Conservation (phyloP, 805 yeast species). For the Candida sithepensis region DNA sequence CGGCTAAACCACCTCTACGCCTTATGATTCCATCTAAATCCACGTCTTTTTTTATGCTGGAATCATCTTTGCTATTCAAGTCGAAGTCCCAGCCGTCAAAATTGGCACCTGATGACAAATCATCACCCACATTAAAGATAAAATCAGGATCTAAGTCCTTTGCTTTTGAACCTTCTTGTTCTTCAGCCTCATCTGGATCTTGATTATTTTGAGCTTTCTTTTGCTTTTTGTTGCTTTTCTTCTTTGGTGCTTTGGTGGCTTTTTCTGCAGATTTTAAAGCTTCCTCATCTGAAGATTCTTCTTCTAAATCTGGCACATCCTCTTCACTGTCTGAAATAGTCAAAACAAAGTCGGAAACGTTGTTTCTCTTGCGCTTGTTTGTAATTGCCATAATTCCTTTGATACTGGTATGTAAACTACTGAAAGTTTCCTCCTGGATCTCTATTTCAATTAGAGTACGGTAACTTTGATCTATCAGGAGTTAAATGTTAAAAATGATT, state of each 20-base stretch:
- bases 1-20: conserved; percentile 68
- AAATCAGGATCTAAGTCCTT: conserved; percentile 72
- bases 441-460: too few relatives aligned
- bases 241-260: conserved; percentile 10
- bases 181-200: conserved; percentile 14
- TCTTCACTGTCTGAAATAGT: conserved; percentile 79
- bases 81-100: conserved; percentile 86
- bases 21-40: conserved; percentile 85
- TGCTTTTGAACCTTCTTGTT: conserved; percentile 36
- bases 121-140: conserved; percentile 61
- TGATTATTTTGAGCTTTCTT: conserved; percentile 13
- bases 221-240: conserved; percentile 26
- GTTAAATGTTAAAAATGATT: too few relatives aligned
- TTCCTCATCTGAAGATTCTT: conserved; percentile 42
- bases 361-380: conserved; percentile 2
- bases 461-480: too few relatives aligned
- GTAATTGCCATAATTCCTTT: too few relatives aligned
- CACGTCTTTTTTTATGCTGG: conserved; percentile 49
- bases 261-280: conserved; percentile 14
- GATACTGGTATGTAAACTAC: too few relatives aligned
- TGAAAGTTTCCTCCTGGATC: too few relatives aligned
- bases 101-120: conserved; percentile 28
- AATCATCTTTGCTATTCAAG: conserved; percentile 35
- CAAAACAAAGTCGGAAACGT: conserved; percentile 53
- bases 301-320: conserved; percentile 43